Percentiles rank a stretch among this genome's conserved stretches.
Conservation (phyloP, 192 early-diverging fungal species). For the Blastocladiella britannica region DNA sequence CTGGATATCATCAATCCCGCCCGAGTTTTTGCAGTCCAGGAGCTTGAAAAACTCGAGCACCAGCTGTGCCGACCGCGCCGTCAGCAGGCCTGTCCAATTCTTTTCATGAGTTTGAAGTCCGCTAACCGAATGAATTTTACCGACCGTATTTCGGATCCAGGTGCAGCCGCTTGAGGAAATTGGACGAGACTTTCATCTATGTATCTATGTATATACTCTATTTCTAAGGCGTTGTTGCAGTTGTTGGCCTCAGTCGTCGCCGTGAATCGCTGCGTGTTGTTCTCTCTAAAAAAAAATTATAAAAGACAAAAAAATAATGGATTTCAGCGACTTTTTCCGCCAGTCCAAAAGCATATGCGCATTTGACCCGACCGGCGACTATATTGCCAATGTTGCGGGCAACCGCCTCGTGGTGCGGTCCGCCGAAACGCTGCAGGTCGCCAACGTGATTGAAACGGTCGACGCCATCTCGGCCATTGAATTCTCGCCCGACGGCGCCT, state of each 20-base stretch:
- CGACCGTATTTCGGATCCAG: slow-evolving; percentile 21
- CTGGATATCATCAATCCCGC: slow-evolving; percentile 22
- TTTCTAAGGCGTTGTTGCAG: too few relatives aligned
- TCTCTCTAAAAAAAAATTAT: too few relatives aligned
- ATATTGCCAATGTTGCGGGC: not conserved
- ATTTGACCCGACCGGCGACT: not conserved
- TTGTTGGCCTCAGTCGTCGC: too few relatives aligned
- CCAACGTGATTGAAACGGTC: not conserved
- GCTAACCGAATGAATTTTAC: too few relatives aligned
- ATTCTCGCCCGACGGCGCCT: not conserved
- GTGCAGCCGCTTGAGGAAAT: slow-evolving; percentile 18
- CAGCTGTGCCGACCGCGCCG: slow-evolving; percentile 12
- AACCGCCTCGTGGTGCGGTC: not conserved
- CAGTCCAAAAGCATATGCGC: not conserved
- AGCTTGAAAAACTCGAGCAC: slow-evolving; percentile 14
- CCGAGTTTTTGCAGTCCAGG: slow-evolving; percentile 17
- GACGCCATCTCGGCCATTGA: not conserved
- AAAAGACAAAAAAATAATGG: too few relatives aligned
- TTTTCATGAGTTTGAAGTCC: too few relatives aligned
- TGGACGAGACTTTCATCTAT: slow-evolving; percentile 24
- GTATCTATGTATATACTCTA: too few relatives aligned
- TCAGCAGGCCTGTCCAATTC: slow-evolving; percentile 10
- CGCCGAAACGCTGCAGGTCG: not conserved
- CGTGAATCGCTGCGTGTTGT: too few relatives aligned
- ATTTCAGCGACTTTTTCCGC: not conserved